Evolutionary conservation across 345 rosid species (phyloP).

Genomic region (Rhizophora apiculata): DNA sequence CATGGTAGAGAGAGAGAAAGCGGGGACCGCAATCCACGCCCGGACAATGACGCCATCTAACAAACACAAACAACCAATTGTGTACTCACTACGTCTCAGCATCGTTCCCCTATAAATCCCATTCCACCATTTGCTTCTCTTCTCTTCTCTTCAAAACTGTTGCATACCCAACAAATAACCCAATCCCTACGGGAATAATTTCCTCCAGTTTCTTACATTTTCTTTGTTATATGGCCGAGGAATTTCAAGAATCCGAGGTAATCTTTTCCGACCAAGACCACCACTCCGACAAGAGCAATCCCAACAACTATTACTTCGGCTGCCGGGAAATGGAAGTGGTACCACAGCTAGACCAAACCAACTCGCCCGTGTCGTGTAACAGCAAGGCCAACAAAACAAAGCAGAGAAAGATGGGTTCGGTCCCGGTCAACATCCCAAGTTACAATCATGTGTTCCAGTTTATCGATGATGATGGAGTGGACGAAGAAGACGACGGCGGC

Average conservation of each 20-base stretch:
- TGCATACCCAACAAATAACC: neutral
- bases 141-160: neutral
- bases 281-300: neutral
- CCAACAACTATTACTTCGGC: neutral
- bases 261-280: constrained; percentile 32
- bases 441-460: too few species aligned
- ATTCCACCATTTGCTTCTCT: neutral
- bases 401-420: constrained; percentile 14
- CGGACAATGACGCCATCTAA: constrained; percentile 41
- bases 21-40: constrained; percentile 56
- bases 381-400: constrained; percentile 18
- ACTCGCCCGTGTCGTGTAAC: neutral
- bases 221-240: constrained; percentile 42
- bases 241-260: constrained; percentile 55
- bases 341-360: neutral
- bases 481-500: constrained; percentile 30
- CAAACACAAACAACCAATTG: constrained; percentile 24
- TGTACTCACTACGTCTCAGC: constrained; percentile 31
- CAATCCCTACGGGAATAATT: neutral
- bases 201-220: neutral
- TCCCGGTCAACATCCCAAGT: constrained; percentile 26
- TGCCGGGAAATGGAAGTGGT: neutral
- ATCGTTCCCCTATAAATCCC: constrained; percentile 21
- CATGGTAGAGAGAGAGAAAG: constrained; percentile 12
- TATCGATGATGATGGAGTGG: constrained; percentile 13